These are phyloP conservation scores for Zoysia japonica DNA, from an alignment of 176 grass and related monocot genomes.

Conservation along the genomic window DNA sequence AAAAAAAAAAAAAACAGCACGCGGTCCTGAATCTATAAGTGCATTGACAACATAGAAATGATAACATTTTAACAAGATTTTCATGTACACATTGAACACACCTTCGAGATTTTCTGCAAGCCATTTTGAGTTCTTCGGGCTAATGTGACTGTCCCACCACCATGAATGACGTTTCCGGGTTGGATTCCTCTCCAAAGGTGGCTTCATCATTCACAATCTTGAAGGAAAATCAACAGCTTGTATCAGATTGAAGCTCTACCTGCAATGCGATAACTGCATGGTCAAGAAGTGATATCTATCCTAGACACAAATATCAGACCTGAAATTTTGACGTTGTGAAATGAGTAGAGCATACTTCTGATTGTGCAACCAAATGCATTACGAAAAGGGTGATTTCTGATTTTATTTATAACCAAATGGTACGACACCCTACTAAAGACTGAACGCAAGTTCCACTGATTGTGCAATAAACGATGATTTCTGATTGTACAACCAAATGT, in stretches of 20 bases:
- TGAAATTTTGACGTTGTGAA: neutral
- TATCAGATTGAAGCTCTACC: constrained; percentile 7
- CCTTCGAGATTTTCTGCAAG: constrained; percentile 79
- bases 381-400: no score
- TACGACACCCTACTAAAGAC: no score
- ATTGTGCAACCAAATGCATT: no score
- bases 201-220: constrained; percentile 50
- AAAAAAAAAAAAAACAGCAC: constrained; percentile 18
- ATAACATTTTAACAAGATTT: neutral
- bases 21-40: neutral
- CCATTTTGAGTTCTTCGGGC: constrained; percentile 85
- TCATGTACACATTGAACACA: constrained; percentile 12
- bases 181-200: constrained; percentile 56
- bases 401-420: no score
- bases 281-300: constrained; percentile 1
- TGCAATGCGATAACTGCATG: constrained; percentile 5
- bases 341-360: neutral
- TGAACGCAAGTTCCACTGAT: no score
- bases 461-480: no score
- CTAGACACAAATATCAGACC: neutral
- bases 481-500: neutral
- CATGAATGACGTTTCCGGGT: constrained; percentile 67
- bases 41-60: neutral
- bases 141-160: constrained; percentile 84
- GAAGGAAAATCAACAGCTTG: neutral